These are phyloP conservation scores for Trifolium dubium DNA, from an alignment of 306 rosid species.

Conservation along the genomic window DNA sequence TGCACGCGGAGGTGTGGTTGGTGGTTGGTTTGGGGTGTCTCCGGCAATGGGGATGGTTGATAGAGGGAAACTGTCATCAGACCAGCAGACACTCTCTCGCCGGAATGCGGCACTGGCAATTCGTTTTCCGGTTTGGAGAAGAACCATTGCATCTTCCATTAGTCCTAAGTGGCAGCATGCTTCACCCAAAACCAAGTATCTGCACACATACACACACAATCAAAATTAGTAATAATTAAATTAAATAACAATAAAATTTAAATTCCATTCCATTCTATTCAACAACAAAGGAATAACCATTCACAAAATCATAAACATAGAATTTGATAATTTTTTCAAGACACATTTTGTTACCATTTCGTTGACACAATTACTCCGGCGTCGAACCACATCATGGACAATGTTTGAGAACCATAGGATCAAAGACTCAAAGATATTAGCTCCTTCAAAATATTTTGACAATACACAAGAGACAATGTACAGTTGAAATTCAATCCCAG, in stretches of 20 bases:
- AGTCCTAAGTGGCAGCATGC: conserved; percentile 93
- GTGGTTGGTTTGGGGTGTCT: conserved; percentile 47
- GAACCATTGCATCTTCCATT: conserved; percentile 97
- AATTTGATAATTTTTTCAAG: neutral
- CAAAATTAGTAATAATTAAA: neutral
- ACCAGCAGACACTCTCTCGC: conserved; percentile 84
- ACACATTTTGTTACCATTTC: neutral
- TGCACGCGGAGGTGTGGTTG: conserved; percentile 56
- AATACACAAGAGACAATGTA: neutral
- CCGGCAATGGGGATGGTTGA: conserved; percentile 47
- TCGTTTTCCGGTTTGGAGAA: conserved; percentile 91
- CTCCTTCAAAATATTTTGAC: too few relatives aligned
- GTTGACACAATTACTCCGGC: too few relatives aligned
- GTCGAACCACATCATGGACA: too few relatives aligned
- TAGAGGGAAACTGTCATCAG: conserved; percentile 80
- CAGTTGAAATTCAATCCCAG: neutral
- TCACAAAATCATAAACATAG: neutral
- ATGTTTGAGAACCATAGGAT: too few relatives aligned
- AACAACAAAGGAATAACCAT: neutral
- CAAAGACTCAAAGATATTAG: too few relatives aligned
- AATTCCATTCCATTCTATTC: neutral
- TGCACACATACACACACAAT: conserved; percentile 38
- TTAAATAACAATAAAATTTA: neutral
- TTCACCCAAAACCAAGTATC: conserved; percentile 86
- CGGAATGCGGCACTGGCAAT: conserved; percentile 91